Evolutionary conservation across 345 rosid genomes (phyloP), one percentile per base, ranked within the genome.

Genomic region (Viola odorata): DNA sequence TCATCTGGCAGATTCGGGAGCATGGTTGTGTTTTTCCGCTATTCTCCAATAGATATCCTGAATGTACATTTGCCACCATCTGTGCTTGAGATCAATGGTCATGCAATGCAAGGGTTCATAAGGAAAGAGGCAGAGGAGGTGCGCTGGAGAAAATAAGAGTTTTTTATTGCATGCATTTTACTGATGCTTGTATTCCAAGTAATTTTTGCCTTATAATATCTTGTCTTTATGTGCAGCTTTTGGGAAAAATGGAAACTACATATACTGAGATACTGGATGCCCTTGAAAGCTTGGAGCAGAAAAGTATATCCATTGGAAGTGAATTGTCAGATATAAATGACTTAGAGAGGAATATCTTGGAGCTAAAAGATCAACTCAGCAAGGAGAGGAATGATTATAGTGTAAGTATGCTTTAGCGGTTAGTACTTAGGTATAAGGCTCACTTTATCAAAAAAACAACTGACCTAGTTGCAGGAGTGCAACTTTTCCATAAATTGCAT

Each of bases 11-110:
- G 99, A 78, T 86, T 81, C 59, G 99, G 99, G 56, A 81, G 81
- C 77, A 88, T 91, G 99, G 95, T 95, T 80, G 97, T 91, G 0
- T 85, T 95, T 84, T 95, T 95, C 78, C 85, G 90, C 62, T 95
- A 88, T 72, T 95, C 99, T 51, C 97, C 97, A 9, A 82, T 88
- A 65, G 87, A 91, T 63, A 95, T 95, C 72, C 91, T 78, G 49
- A 80, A 86, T 37, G 96, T 95, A 49, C 76, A 70, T 69, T 63
- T 95, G 62, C 99, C 99, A 4, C 94, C 96, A 11, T 73, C 82
- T 6, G 52, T 78, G 71, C 92, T 95, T 59, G 95, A 91, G 65
- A 88, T 91, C 73, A 67, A 69, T 62, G 78, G 77, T 62, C 75
- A 53, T 57, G 68, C 61, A 63, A 97, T 85, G 67, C 97, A 64